These are phyloP conservation scores for Xerocomus minutiporus DNA, from an alignment of 1,284 basidiomycete genomes.

Conservation along the genomic window DNA sequence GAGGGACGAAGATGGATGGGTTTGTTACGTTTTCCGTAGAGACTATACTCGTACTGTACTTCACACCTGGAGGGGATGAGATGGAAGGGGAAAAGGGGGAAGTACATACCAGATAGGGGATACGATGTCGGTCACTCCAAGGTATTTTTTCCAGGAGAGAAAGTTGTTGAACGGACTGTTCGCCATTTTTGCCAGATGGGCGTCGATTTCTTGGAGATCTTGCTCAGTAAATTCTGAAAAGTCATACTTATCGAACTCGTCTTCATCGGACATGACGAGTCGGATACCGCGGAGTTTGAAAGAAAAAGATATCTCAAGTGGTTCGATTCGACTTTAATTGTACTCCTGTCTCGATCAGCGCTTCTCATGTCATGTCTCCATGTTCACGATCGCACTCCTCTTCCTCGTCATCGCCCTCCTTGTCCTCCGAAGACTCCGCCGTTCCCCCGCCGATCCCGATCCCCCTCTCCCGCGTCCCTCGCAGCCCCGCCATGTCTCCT, in stretches of 20 bases:
- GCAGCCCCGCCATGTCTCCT: not conserved
- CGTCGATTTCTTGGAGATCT: constrained; percentile 53
- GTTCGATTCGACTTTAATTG: not conserved
- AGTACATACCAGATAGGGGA: constrained; percentile 48
- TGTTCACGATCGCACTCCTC: not conserved
- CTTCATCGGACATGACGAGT: constrained; percentile 24
- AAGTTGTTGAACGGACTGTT: constrained; percentile 35
- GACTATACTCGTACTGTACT: constrained; percentile 72
- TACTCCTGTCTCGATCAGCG: not conserved
- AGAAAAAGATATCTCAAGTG: not conserved
- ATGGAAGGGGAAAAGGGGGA: not conserved
- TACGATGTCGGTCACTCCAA: constrained; percentile 52
- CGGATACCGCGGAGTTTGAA: constrained; percentile 18
- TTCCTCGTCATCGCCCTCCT: not conserved
- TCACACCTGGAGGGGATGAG: constrained; percentile 53
- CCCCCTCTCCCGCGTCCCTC: not conserved
- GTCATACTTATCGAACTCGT: constrained; percentile 49
- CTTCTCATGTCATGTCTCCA: not conserved
- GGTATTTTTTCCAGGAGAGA: constrained; percentile 33
- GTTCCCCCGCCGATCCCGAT: not conserved
- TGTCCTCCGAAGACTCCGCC: not conserved
- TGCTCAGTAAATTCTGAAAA: constrained; percentile 54
- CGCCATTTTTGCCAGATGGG: constrained; percentile 15
- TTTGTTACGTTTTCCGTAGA: constrained; percentile 53
- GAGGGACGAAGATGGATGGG: constrained; percentile 54